phyloP scores from a whole-genome alignment of 192 early-diverging fungal genomes.

The Coemansia sp. region DNA sequence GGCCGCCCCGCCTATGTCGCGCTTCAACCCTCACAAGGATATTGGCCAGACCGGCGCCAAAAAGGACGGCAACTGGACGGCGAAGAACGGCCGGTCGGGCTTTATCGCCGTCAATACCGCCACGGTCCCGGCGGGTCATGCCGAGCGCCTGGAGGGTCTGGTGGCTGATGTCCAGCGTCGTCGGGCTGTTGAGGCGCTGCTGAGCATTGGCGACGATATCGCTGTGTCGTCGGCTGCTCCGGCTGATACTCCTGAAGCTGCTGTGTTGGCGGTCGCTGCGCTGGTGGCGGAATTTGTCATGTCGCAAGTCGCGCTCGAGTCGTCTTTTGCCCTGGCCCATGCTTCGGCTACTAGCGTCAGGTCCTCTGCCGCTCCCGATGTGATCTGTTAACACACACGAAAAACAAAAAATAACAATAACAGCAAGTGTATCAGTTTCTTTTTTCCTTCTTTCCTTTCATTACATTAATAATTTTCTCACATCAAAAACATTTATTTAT shows the following conservation, averaged over 20 bases:
- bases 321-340: conserved; percentile 29
- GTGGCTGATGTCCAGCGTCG: conserved; percentile 26
- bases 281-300: conserved; percentile 27
- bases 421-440: neutral
- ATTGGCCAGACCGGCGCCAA: conserved; percentile 30
- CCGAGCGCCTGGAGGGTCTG: conserved; percentile 15
- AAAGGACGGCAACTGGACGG: conserved; percentile 42
- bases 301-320: conserved; percentile 39
- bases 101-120: conserved; percentile 48
- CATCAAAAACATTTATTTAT: neutral
- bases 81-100: conserved; percentile 44
- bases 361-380: neutral
- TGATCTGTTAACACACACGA: neutral
- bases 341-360: no score
- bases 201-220: conserved; percentile 17
- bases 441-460: neutral
- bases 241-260: neutral
- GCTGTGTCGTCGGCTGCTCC: neutral
- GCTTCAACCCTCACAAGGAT: conserved; percentile 55
- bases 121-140: conserved; percentile 19
- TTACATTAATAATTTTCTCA: neutral
- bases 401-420: no score
- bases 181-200: conserved; percentile 39
- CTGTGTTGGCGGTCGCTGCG: conserved; percentile 1
- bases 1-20: conserved; percentile 16